Evolutionary conservation across 306 rosid species (phyloP).

Genomic region (Trifolium dubium): DNA sequence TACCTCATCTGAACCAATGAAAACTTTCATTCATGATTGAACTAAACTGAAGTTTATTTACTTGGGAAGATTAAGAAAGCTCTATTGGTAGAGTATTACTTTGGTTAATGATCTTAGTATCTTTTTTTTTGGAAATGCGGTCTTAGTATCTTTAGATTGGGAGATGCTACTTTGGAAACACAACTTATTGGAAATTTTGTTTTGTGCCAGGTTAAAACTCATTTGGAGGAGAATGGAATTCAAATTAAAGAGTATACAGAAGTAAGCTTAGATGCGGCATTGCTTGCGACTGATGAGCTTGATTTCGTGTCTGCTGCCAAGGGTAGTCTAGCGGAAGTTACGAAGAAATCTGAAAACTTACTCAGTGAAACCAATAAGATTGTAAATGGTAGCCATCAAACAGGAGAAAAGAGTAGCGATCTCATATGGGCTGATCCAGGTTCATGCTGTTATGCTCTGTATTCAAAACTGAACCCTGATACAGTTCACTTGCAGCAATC

Average conservation of each 20-base stretch:
- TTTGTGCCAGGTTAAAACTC: conserved; percentile 67
- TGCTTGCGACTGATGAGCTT: conserved; percentile 71
- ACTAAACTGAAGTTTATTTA: conserved; percentile 32
- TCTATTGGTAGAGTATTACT: background rate
- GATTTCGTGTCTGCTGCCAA: conserved; percentile 43
- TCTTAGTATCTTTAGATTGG: conserved; percentile 4
- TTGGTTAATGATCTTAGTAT: conserved; percentile 17
- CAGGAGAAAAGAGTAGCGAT: conserved; percentile 49
- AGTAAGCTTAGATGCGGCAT: conserved; percentile 66
- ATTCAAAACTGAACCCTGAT: conserved; percentile 70
- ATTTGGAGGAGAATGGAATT: conserved; percentile 73
- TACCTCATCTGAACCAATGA: conserved; percentile 8
- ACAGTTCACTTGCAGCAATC: conserved; percentile 76
- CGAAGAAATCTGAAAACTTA: conserved; percentile 32
- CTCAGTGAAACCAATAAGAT: conserved; percentile 30
- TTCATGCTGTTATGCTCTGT: conserved; percentile 84
- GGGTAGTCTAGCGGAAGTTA: conserved; percentile 41
- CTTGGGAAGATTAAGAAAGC: conserved; percentile 19
- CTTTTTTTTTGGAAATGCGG: no score
- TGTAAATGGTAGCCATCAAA: conserved; percentile 52
- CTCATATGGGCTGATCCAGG: conserved; percentile 89
- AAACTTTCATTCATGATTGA: conserved; percentile 11
- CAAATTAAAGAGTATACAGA: conserved; percentile 78
- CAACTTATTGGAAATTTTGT: conserved; percentile 18
- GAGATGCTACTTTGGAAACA: conserved; percentile 26